Conservation (phyloP, 2,329 filamentous ascomycete genomes). For the Fusarium papillatum region DNA sequence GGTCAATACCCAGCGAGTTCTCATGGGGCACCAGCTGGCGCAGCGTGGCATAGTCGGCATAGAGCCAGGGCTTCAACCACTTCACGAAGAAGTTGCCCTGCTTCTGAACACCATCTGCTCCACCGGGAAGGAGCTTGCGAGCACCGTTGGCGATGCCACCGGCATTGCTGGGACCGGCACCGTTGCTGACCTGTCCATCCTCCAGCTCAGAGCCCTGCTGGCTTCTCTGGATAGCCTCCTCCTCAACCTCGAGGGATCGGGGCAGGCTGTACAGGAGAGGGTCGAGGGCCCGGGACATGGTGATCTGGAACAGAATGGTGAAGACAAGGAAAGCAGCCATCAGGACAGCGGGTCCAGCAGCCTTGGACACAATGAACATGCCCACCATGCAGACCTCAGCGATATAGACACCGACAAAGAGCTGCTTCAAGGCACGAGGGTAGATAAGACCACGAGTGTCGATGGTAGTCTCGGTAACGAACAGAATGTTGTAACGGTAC, state of each 20-base stretch:
- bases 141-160: constrained; percentile 36
- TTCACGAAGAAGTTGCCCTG: constrained; percentile 67
- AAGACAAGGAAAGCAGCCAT: constrained; percentile 84
- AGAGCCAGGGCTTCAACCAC: constrained; percentile 83
- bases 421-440: constrained; percentile 88
- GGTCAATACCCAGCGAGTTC: constrained; percentile 58
- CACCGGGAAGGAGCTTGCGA: constrained; percentile 39
- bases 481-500: constrained; percentile 90
- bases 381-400: constrained; percentile 85
- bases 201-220: constrained; percentile 45
- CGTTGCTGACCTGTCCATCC: constrained; percentile 33
- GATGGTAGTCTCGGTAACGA: constrained; percentile 81
- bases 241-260: constrained; percentile 65
- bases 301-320: constrained; percentile 81
- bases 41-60: constrained; percentile 78
- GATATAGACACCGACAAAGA: constrained; percentile 85
- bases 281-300: constrained; percentile 76
- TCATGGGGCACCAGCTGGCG: constrained; percentile 77
- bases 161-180: constrained; percentile 22
- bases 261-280: constrained; percentile 82
- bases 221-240: constrained; percentile 53
- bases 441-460: constrained; percentile 94
- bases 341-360: constrained; percentile 78
- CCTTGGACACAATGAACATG: constrained; percentile 79
- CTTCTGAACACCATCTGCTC: constrained; percentile 48